Evolutionary conservation across 2,329 filamentous ascomycete species (phyloP).

Genomic region (Hymenoscyphus salicellus): DNA sequence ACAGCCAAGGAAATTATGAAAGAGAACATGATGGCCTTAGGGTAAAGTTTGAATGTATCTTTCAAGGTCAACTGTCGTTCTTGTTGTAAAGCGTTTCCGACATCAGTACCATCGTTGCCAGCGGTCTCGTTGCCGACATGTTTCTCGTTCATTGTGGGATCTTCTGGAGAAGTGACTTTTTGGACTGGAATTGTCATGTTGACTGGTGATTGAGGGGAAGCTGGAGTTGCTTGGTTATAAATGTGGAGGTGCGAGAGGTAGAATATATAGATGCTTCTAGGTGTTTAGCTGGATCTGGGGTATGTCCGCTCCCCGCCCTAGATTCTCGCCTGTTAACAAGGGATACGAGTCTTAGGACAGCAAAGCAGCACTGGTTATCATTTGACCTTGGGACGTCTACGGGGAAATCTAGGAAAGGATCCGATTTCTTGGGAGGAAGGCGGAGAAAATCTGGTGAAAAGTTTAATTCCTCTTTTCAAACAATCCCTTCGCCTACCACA

Average conservation of each 20-base stretch:
- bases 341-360: not conserved
- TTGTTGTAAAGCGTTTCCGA: not conserved
- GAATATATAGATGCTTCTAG: not conserved
- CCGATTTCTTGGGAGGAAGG: no score
- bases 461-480: not conserved
- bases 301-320: not conserved
- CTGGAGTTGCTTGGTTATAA: not conserved
- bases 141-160: not conserved
- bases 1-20: slow-evolving; percentile 40
- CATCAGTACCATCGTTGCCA: not conserved
- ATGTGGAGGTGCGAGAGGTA: not conserved
- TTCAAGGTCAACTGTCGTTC: slow-evolving; percentile 4
- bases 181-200: not conserved
- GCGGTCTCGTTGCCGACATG: not conserved
- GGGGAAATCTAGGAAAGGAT: no score
- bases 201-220: not conserved
- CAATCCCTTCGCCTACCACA: not conserved
- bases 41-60: slow-evolving; percentile 22
- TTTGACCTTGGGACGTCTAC: not conserved
- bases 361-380: not conserved
- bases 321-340: not conserved
- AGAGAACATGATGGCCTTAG: slow-evolving; percentile 35
- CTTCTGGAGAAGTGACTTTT: not conserved
- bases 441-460: no score
- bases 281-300: not conserved